Base-by-base conservation (phyloP, 1,284 basidiomycete species). In the Athelia sp. region DNA sequence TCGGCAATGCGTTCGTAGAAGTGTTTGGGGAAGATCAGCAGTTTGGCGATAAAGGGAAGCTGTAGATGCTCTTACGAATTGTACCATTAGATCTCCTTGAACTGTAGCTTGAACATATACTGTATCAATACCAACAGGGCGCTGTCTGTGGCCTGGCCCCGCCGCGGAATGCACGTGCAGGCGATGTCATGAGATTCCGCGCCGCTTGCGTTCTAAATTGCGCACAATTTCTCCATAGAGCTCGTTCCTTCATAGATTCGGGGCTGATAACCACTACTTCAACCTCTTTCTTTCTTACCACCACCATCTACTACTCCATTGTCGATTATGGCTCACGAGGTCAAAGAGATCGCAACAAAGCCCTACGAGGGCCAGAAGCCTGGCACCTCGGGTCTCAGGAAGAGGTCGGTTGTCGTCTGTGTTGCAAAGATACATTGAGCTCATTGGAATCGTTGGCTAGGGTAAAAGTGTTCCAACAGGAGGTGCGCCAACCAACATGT, bases 381-480 rank as follows among this genome's bases (percentile, higher is more conserved):
- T 31, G 94, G 94, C 54, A 97, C 94, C 10, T 97, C 93, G 56
- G 94, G 94, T 56, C 82, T 97, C 46, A 80, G 94, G 62, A 97
- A 97, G 78, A 79, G 90, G 90, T 91, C 57, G 59, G 73, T 32
- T n/a, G n/a, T n/a, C 56, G 53, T 43, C 53, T 29, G 44, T 13
- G 26, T 29, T 29, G 26, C 6, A 29, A 29, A 29, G 26, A 29
- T 29, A 29, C 26, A 29, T 29, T 29, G 26, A 29, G 26, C 26
- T 29, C 26, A 29, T 29, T 29, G 26, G 6, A 55, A 51, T 53
- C 31, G 34, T 44, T 45, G 24, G 44, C 24, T 61, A 93, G 91
- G 64, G 93, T 96, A 67, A 94, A 93, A 74, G 81, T 95, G 58
- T 95, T 94, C 78, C 88, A 95, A 70, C 84, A 93, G 66, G 78